phyloP scores from a whole-genome alignment of 179 eudicot genomes.

The Pouteria campechiana region DNA sequence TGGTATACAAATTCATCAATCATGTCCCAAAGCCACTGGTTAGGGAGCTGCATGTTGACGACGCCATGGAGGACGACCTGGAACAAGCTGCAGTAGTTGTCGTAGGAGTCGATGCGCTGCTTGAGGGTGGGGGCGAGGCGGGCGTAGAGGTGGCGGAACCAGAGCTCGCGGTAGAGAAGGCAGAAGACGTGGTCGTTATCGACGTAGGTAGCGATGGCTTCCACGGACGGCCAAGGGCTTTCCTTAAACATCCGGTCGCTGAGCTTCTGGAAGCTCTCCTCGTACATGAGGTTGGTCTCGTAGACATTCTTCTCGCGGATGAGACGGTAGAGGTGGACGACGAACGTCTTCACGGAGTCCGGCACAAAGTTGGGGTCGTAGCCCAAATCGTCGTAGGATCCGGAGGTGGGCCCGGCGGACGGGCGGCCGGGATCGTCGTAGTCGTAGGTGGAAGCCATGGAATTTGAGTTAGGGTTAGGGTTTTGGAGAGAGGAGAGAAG shows the following conservation, averaged over 20 bases:
- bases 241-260: conserved; percentile 79
- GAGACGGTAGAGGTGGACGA: conserved; percentile 80
- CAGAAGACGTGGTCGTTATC: conserved; percentile 94
- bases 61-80: conserved; percentile 84
- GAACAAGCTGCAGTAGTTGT: conserved; percentile 71
- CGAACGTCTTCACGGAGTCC: conserved; percentile 84
- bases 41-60: conserved; percentile 89
- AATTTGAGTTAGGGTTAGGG: too few species aligned
- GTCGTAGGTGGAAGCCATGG: conserved; percentile 57
- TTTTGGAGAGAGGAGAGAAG: too few species aligned
- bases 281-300: conserved; percentile 97
- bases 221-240: conserved; percentile 84
- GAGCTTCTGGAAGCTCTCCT: conserved; percentile 60
- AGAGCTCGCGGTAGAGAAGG: conserved; percentile 82
- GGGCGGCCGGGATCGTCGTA: conserved; percentile 27
- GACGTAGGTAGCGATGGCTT: conserved; percentile 62
- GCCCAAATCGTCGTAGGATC: conserved; percentile 1
- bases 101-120: conserved; percentile 83
- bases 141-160: conserved; percentile 86
- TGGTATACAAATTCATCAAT: conserved; percentile 95
- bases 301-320: conserved; percentile 89
- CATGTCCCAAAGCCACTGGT: conserved; percentile 99
- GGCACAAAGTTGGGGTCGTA: conserved; percentile 86
- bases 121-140: conserved; percentile 49
- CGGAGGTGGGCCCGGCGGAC: conserved; percentile 1